Evolutionary conservation across 2,329 filamentous ascomycete genomes (phyloP), one percentile per base, ranked within the genome.

Genomic region (Exutisphaerella laricina): DNA sequence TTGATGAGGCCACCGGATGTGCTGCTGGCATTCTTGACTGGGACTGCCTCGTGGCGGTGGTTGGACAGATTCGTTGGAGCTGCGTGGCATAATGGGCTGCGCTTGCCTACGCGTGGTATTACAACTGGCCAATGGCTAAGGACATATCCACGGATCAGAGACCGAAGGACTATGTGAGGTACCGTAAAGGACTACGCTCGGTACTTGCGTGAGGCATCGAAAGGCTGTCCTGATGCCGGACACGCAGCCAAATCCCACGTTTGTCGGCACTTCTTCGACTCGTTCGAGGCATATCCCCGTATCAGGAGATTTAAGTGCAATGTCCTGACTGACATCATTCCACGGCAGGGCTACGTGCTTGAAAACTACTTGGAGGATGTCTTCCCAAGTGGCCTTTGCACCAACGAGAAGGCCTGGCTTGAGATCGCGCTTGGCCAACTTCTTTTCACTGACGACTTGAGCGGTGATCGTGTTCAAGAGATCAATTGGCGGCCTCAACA

Each of bases 181-280:
- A 53, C 31, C 48, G 50, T 10, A 40, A 33, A n/a, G 3, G 45
- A 47, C 12, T 53, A 53, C 32, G 36, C 39, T 20, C 30, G 28
- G n/a, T 41, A 46, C 34, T 40, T 53, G n/a, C 34, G 43, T 8
- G 48, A 50, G 25, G 48, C 35, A 4, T 53, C 40, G 14, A 31
- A 35, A 8, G 35, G 38, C 3, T 29, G 41, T 4, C 41, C 37
- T 9, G 48, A 48, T 28, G 44, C 43, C 13, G 26, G 34, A 3
- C 50, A 48, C 31, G 49, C 50, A 5, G 39, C 48, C 9, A 48
- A 50, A 28, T 50, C 48, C n/a, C 50, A 53, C 32, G 43, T 50
- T 25, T 53, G 50, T 22, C 41, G 40, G 10, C 39, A 43, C 7
- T 35, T 50, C 5, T 32, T 48, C 16, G 17, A 40, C n/a, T 45